Conservation (phyloP, 2,329 filamentous ascomycete genomes). For the Sclerotinia sclerotiorum region DNA sequence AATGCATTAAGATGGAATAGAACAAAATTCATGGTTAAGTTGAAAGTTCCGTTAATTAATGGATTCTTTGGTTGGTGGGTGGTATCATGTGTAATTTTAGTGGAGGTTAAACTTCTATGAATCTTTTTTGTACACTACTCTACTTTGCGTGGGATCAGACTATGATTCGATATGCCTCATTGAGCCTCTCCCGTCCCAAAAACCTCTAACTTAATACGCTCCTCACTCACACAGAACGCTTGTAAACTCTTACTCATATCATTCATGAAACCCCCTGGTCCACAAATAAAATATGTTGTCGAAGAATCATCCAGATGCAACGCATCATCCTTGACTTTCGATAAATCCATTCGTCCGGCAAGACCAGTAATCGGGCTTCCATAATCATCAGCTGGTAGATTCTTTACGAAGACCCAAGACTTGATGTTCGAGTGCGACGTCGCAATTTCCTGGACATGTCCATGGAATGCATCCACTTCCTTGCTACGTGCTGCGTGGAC, state of each 20-base stretch:
- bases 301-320: constrained; percentile 1
- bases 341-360: constrained; percentile 4
- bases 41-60: too few relatives aligned
- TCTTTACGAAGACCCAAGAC: constrained; percentile 9
- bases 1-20: too few relatives aligned
- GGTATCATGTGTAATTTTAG: not conserved
- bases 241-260: constrained; percentile 5
- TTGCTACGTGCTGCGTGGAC: constrained; percentile 59
- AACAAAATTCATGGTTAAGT: too few relatives aligned
- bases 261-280: constrained; percentile 15
- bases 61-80: too few relatives aligned
- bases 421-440: not conserved
- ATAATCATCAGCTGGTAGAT: not conserved
- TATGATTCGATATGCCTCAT: not conserved
- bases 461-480: constrained; percentile 54
- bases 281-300: constrained; percentile 19
- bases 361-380: not conserved
- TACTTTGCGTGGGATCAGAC: not conserved
- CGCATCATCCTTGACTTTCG: not conserved
- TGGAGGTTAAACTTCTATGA: not conserved
- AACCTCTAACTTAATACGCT: constrained; percentile 12
- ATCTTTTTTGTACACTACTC: not conserved
- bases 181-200: constrained; percentile 10
- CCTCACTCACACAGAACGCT: not conserved
- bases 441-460: constrained; percentile 44